Evolutionary conservation across 139 green algal species (phyloP).

Genomic region (Yamagishiella unicocca): DNA sequence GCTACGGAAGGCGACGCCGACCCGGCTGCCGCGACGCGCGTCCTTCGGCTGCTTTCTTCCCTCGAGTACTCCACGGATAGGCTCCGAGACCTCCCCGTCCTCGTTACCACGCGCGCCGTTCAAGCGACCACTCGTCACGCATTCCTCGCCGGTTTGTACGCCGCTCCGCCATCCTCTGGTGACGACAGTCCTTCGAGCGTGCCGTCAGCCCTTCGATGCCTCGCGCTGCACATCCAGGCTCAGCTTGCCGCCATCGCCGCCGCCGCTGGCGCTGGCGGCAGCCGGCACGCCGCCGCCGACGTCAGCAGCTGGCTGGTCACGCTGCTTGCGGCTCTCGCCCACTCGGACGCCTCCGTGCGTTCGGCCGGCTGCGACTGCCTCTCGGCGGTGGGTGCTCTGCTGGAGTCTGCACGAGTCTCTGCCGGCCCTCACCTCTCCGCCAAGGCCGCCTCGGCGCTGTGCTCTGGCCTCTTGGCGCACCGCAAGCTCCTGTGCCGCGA

Average conservation of each 20-base stretch:
- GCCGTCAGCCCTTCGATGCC: neutral
- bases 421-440: neutral
- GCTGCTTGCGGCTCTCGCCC: neutral
- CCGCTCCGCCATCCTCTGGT: neutral
- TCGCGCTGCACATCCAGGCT: slow-evolving; percentile 14
- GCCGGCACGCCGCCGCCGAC: neutral
- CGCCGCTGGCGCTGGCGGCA: neutral
- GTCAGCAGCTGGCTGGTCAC: neutral
- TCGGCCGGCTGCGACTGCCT: slow-evolving; percentile 18
- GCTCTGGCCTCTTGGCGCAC: neutral
- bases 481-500: neutral
- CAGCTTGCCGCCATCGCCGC: neutral
- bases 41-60: neutral
- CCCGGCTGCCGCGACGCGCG: neutral
- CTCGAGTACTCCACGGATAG: neutral
- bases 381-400: neutral
- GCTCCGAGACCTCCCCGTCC: neutral
- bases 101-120: neutral
- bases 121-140: neutral
- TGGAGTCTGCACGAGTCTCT: neutral
- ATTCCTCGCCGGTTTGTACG: slow-evolving; percentile 45
- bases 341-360: neutral
- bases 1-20: neutral
- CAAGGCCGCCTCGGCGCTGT: neutral
- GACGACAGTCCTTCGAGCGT: neutral